Evolutionary conservation across 441 rosid species (phyloP), one percentile per base, ranked within the genome.

Genomic region (Euphorbia celastroides): DNA sequence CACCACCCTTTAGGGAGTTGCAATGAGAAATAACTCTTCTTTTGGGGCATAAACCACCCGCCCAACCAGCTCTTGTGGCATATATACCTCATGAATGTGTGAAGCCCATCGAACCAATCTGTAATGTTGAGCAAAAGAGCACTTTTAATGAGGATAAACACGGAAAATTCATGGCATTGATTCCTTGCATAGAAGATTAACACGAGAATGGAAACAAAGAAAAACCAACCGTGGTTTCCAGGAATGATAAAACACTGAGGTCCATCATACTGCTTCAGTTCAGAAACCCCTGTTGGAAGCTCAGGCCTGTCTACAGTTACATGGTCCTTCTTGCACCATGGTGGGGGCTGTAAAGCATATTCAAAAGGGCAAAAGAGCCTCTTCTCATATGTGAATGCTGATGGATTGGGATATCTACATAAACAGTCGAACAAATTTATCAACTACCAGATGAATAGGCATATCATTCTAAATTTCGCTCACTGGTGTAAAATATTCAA

Each of bases 41-140:
- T 92, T 79, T 92, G 99, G 57, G 99, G 99, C 97, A 95, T 95
- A 65, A 92, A 76, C 99, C 99, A 92, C 71, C 99, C 98, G 20
- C 99, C 99, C 79, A 95, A 83, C 97, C 99, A 95, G 80, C 89
- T 95, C 80, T 95, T 92, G 73, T 92, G 98, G 76, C 99, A 95
- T 75, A 95, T 90, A 76, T 86, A 86, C 82, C 99, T 88, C 98
- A 95, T 95, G 77, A 88, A 95, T 71, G 99, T 95, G 75, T 95
- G 80, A 72, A 95, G 95, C 50, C 98, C 99, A 75, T 95, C 99
- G 48, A 95, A 92, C 99, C 99, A 95, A 79, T 95, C 99, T 95
- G 82, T 63, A 60, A 72, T 65, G 59, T 57, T 26, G 9, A 0
- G 20, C 9, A 50, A 41, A 51, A 66, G n/a, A 12, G 3, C 16